Base-by-base conservation (phyloP, 257 asterid genomes). In the Capsicum rhomboideum region DNA sequence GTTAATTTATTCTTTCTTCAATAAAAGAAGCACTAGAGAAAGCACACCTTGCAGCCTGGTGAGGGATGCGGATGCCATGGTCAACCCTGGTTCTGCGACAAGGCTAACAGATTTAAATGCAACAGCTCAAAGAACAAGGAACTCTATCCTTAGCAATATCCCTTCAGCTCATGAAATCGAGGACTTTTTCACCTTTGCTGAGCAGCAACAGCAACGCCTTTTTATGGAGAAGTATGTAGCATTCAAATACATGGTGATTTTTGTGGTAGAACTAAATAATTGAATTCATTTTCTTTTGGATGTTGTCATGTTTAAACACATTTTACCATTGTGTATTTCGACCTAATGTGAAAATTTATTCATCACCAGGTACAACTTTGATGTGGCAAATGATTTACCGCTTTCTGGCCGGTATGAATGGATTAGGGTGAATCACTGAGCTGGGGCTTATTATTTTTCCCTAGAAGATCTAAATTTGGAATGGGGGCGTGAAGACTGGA, bases 351-450 rank as follows among this genome's bases (percentile, higher is more conserved):
- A 71, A 20, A 29, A 34, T 58, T 56, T 83, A 20, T 83, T 79
- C 69, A 56, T 61, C 42, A 84, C 89, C 92, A 94, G 98, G 93
- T 94, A 93, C 88, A 94, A 94, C 85, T 94, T 89, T 80, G 95
- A 93, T 77, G 63, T 93, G 8, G 85, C 52, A 78, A 87, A 86
- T 16, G 93, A 92, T 26, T 29, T 83, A 18, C 97, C 98, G 23
- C 91, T 92, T 20, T 86, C 91, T 0, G 98, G 97, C n/a, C 97
- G 93, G 23, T 93, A 91, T 11, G 95, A 93, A n/a, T 94, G 98
- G 98, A 91, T 88, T 78, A 86, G 82, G 68, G 86, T 90, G 87
- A 40, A 67, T 55, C 91, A 87, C 81, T 75, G 58, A 75, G 16
- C 26, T 49, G 61, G 81, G 56, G 81, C 23, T 16, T 21, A 66